Evolutionary conservation across 2,329 filamentous ascomycete species (phyloP).

Genomic region (Aspergillus texensis): DNA sequence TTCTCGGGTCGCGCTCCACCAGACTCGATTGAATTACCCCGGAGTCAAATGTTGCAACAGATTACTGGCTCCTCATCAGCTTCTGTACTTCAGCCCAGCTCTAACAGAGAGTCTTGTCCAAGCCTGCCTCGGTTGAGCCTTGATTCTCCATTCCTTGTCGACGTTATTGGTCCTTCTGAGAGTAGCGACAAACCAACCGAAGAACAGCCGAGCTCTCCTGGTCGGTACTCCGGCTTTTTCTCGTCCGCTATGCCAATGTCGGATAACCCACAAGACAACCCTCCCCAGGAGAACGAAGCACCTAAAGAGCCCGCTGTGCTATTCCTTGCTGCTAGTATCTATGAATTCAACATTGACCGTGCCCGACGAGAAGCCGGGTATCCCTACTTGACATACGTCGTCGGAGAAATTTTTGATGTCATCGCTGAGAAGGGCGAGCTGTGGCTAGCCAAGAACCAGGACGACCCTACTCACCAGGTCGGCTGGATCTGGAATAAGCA

Average conservation of each 20-base stretch:
- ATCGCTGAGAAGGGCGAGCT: conserved; percentile 96
- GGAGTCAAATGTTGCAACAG: conserved; percentile 53
- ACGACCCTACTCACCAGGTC: conserved; percentile 75
- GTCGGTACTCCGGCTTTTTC: conserved; percentile 76
- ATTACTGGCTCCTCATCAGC: conserved; percentile 47
- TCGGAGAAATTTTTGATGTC: conserved; percentile 91
- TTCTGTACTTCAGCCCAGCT: conserved; percentile 18
- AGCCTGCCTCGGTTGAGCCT: conserved; percentile 47
- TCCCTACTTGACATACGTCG: conserved; percentile 92
- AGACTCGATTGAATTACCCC: conserved; percentile 57
- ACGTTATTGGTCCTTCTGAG: conserved; percentile 39
- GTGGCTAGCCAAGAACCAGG: conserved; percentile 97
- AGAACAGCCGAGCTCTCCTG: conserved; percentile 36
- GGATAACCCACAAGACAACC: conserved; percentile 56
- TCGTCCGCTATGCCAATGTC: conserved; percentile 83
- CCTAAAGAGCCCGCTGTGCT: conserved; percentile 64
- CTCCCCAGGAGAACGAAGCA: conserved; percentile 46
- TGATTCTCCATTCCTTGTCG: conserved; percentile 48
- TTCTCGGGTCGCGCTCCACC: conserved; percentile 54
- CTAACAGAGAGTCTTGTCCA: conserved; percentile 36
- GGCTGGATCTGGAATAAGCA: conserved; percentile 99
- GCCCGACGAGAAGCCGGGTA: conserved; percentile 92
- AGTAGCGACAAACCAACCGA: conserved; percentile 26
- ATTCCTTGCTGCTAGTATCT: conserved; percentile 90
- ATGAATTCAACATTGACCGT: conserved; percentile 95